Base-by-base conservation (phyloP, 345 rosid species). In the Salix viminalis region DNA sequence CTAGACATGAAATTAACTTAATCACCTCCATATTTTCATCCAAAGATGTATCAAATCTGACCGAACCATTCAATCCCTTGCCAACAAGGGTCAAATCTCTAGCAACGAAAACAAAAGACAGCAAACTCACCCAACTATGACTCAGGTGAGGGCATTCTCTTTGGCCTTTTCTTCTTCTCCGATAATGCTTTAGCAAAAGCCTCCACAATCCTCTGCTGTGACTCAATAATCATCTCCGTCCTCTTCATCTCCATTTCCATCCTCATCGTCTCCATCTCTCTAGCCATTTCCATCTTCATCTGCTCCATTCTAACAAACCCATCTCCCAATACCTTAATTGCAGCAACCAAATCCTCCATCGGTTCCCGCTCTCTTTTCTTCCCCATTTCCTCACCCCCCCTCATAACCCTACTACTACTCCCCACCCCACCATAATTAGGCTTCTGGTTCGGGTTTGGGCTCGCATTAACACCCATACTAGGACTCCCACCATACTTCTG, bases 171-270 rank as follows among this genome's bases (percentile, higher is more conserved):
- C 80, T 81, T 87, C 86, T 84, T 84, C 76, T 91, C 96, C 0
- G 90, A 80, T 50, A 89, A 84, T 4, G 87, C 90, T 77, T 87
- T 89, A 0, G 96, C 89, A 77, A 95, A 93, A 0, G 96, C 87
- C 69, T 91, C 96, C 46, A 93, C 88, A 30, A 93, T 88, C 75
- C 90, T 79, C 79, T 93, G 96, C 77, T 95, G 99, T 0, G 97
- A 93, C 42, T 93, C 94, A 77, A 95, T 73, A 64, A 95, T 84
- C 99, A 95, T 90, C 84, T 88, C 88, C 0, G 97, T 93, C 24
- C 92, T 84, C 89, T 93, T 93, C 94, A 91, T 88, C 86, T 93
- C 98, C 89, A 89, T 93, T 10, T 92, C 97, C 94, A 93, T 93
- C 48, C 96, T 88, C 96, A 86, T 90, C 0, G 82, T 83, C 80